Conservation (phyloP, 305 asterid species). For the Solanum hybrid region DNA sequence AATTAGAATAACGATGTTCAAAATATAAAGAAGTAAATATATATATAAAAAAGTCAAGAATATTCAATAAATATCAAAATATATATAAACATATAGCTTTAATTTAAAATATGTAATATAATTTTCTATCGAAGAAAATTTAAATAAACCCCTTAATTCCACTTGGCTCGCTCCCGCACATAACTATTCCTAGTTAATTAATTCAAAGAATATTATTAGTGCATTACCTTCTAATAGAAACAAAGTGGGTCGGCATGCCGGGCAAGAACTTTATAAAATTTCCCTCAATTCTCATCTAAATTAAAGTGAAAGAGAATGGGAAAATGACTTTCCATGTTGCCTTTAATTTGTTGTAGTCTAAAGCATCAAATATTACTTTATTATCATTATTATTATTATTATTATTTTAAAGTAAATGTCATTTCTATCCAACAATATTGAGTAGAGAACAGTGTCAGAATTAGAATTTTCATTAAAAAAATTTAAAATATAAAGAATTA, state of each 20-base stretch:
- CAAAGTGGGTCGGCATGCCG: conserved; percentile 6
- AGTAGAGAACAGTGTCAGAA: not conserved
- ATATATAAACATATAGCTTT: too few species aligned
- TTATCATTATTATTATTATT: too few species aligned
- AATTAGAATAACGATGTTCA: not conserved
- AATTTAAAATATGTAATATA: not conserved
- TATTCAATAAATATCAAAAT: not conserved
- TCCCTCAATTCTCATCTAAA: conserved; percentile 1
- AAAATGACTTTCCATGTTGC: not conserved
- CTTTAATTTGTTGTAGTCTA: not conserved
- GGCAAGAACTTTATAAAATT: not conserved
- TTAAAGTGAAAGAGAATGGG: not conserved
- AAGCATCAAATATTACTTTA: not conserved
- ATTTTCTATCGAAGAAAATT: not conserved
- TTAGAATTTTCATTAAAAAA: not conserved
- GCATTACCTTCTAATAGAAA: not conserved
- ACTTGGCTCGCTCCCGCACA: not conserved
- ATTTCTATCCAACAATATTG: not conserved
- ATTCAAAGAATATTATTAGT: not conserved
- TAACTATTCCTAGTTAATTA: not conserved
- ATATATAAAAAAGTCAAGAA: not conserved
- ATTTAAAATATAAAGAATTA: not conserved
- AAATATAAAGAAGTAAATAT: not conserved
- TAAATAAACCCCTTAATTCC: not conserved
- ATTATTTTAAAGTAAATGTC: not conserved